Conservation (phyloP, 345 rosid genomes). For the Clarkia xantiana region DNA sequence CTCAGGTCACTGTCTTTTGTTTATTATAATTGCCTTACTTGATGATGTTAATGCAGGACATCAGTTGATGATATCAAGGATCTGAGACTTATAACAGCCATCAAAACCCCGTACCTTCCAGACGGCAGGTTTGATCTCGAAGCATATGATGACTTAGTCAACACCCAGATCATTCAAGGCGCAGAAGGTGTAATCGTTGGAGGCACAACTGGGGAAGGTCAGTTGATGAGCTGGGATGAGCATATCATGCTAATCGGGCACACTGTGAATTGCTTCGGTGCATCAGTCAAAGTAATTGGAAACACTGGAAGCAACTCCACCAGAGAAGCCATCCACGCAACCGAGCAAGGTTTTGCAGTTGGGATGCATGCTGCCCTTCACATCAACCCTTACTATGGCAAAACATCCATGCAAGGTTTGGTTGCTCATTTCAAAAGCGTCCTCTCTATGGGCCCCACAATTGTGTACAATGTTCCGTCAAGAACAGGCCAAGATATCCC, state of each 20-base stretch:
- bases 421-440: constrained; percentile 55
- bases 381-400: constrained; percentile 86
- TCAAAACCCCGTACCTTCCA: constrained; percentile 84
- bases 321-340: constrained; percentile 77
- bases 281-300: constrained; percentile 59
- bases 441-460: constrained; percentile 73
- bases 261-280: constrained; percentile 69
- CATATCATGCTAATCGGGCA: constrained; percentile 89
- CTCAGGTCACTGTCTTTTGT: too few species aligned
- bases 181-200: constrained; percentile 79
- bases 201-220: constrained; percentile 94
- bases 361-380: constrained; percentile 97
- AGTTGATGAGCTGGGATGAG: constrained; percentile 92
- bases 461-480: constrained; percentile 74
- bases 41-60: constrained; percentile 36
- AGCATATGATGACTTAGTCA: constrained; percentile 65
- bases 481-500: constrained; percentile 81
- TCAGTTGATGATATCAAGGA: constrained; percentile 53
- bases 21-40: too few species aligned
- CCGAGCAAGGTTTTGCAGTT: constrained; percentile 80
- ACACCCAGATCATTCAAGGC: constrained; percentile 51
- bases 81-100: constrained; percentile 70
- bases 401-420: constrained; percentile 71
- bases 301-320: constrained; percentile 91
- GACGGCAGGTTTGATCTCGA: constrained; percentile 91